phyloP scores from a whole-genome alignment of 805 yeast genomes.

The Wickerhamomyces queroliae region DNA sequence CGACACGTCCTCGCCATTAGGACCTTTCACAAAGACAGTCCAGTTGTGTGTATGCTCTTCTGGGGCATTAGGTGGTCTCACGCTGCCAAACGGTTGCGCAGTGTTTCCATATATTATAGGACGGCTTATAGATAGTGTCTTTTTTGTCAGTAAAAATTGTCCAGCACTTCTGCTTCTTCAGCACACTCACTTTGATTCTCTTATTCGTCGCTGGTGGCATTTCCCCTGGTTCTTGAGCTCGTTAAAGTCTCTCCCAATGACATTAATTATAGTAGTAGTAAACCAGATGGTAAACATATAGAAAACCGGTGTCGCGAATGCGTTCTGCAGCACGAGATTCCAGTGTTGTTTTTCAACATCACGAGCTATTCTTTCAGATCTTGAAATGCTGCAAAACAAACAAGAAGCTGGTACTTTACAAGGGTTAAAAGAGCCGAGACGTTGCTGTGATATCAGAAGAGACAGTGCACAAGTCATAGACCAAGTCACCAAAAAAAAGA shows the following conservation, averaged over 20 bases:
- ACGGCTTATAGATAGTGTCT: constrained; percentile 63
- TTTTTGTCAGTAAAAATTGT: constrained; percentile 5
- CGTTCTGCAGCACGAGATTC: background rate
- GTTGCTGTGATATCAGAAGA: no score
- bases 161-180: no score
- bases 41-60: constrained; percentile 91
- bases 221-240: background rate
- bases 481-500: no score
- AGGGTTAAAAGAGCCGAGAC: no score
- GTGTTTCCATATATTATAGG: constrained; percentile 81
- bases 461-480: no score
- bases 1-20: constrained; percentile 71
- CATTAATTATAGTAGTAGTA: background rate
- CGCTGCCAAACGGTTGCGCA: constrained; percentile 60
- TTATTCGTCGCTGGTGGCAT: constrained; percentile 1
- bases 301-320: background rate
- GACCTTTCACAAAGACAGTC: constrained; percentile 88
- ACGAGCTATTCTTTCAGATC: no score
- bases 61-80: constrained; percentile 59
- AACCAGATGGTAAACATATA: background rate
- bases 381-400: background rate
- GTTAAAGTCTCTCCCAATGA: background rate
- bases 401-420: background rate
- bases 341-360: no score
- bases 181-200: constrained; percentile 1